A percentile compares a stretch with the other conserved stretches of the same genome.
phyloP scores from a whole-genome alignment of 345 rosid genomes.

The Linum tenue region DNA sequence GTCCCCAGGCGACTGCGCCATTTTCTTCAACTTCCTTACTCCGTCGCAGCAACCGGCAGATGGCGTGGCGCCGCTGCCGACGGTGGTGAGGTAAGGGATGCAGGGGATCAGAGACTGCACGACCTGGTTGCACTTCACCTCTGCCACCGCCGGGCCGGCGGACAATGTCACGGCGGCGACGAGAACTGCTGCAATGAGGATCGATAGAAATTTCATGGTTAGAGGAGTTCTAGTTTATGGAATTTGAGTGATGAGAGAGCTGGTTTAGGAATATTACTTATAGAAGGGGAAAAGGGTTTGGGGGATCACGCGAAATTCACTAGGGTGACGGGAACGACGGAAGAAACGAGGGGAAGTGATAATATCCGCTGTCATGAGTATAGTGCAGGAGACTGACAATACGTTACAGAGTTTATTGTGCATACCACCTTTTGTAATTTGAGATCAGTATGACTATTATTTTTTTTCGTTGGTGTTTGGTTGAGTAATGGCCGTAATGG shows the following conservation, averaged over 20 bases:
- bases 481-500: no score
- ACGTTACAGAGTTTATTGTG: no score
- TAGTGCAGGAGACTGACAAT: no score
- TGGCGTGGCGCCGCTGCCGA: not conserved
- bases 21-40: not conserved
- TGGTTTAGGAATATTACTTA: not conserved
- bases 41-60: not conserved
- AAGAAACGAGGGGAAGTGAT: not conserved
- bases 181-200: not conserved
- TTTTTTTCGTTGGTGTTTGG: no score
- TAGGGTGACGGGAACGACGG: not conserved
- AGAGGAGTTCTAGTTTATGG: no score
- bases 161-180: not conserved
- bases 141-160: not conserved
- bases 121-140: not conserved
- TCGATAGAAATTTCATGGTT: not conserved
- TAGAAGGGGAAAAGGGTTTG: not conserved
- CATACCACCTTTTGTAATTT: no score
- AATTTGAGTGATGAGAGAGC: not conserved
- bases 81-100: not conserved
- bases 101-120: not conserved
- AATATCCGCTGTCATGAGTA: no score
- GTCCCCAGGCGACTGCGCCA: not conserved
- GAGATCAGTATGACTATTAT: no score
- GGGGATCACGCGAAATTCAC: not conserved